phyloP scores from a whole-genome alignment of 805 yeast species.

The Hanseniaspora osmophila region DNA sequence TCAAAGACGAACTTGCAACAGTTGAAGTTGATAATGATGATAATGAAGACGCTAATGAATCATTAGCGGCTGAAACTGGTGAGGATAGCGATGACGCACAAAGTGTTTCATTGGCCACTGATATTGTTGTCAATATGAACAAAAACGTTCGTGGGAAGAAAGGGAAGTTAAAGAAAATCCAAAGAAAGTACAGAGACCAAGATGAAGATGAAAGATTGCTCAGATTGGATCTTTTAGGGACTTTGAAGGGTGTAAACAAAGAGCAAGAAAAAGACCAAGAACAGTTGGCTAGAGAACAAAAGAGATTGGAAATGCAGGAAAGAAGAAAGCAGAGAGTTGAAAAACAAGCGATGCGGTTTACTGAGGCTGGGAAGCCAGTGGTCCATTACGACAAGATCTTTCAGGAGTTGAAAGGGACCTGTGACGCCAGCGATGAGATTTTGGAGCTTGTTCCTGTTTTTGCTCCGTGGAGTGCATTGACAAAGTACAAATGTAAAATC shows the following conservation, averaged over 20 bases:
- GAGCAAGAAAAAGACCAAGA: slow-evolving; percentile 24
- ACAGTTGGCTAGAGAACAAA: slow-evolving; percentile 22
- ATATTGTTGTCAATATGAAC: slow-evolving; percentile 17
- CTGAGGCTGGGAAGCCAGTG: slow-evolving; percentile 27
- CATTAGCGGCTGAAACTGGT: neutral
- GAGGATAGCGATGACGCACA: slow-evolving; percentile 1
- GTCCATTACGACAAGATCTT: slow-evolving; percentile 31
- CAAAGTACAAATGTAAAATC: slow-evolving; percentile 63
- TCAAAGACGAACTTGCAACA: neutral
- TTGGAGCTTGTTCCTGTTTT: slow-evolving; percentile 42
- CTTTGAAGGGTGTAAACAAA: slow-evolving; percentile 44
- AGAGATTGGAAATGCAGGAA: slow-evolving; percentile 22
- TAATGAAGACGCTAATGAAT: slow-evolving; percentile 3
- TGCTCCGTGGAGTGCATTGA: slow-evolving; percentile 82
- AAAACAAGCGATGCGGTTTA: slow-evolving; percentile 22
- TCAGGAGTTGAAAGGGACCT: slow-evolving; percentile 21
- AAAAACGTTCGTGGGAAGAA: slow-evolving; percentile 68
- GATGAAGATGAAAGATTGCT: slow-evolving; percentile 74
- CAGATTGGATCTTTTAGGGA: slow-evolving; percentile 74
- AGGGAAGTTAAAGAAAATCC: slow-evolving; percentile 69
- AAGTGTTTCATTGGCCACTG: slow-evolving; percentile 8
- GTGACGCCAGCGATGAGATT: slow-evolving; percentile 33
- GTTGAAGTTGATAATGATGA: slow-evolving; percentile 5
- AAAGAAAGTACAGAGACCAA: slow-evolving; percentile 74
- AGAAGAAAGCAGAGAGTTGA: slow-evolving; percentile 27